A percentile compares a stretch with the other conserved stretches of the same genome.
phyloP scores from a whole-genome alignment of 805 yeast species.

The Dipodascus albidus region DNA sequence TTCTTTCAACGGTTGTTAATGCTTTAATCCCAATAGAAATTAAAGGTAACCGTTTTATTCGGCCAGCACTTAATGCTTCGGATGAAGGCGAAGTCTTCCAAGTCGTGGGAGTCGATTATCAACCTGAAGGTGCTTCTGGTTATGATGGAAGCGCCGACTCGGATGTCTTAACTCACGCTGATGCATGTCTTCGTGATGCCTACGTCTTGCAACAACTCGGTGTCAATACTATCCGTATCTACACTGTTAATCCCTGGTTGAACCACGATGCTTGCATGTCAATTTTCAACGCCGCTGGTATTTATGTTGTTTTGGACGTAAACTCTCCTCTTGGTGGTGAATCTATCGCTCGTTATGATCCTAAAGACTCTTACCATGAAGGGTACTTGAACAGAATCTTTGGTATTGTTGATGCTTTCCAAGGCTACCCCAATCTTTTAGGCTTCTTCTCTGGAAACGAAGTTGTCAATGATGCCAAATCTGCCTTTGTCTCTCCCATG shows the following conservation, averaged over 20 bases:
- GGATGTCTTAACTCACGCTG: slow-evolving; percentile 46
- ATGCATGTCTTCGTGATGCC: slow-evolving; percentile 71
- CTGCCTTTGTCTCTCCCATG: slow-evolving; percentile 52
- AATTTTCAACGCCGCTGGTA: slow-evolving; percentile 79
- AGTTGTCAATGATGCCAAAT: slow-evolving; percentile 65
- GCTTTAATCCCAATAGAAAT: slow-evolving; percentile 50
- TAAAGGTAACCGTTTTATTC: slow-evolving; percentile 47
- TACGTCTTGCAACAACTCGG: slow-evolving; percentile 72
- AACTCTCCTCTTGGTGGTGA: slow-evolving; percentile 74
- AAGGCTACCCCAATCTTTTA: slow-evolving; percentile 75
- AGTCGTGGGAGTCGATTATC: slow-evolving; percentile 71
- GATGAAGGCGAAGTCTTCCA: slow-evolving; percentile 47
- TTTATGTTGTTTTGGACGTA: slow-evolving; percentile 83
- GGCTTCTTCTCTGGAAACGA: slow-evolving; percentile 93
- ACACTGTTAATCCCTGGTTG: slow-evolving; percentile 71
- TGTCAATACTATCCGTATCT: slow-evolving; percentile 77
- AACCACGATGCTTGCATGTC: slow-evolving; percentile 90
- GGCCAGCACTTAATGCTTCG: slow-evolving; percentile 33
- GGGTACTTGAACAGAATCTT: slow-evolving; percentile 66
- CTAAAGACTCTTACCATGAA: slow-evolving; percentile 76
- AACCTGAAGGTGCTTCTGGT: slow-evolving; percentile 90
- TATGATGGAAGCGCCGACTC: slow-evolving; percentile 51
- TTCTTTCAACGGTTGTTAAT: slow-evolving; percentile 9
- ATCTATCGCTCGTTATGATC: slow-evolving; percentile 82
- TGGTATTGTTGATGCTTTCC: slow-evolving; percentile 67